phyloP scores from a whole-genome alignment of 2,329 filamentous ascomycete genomes.

The Penicillium paneum region DNA sequence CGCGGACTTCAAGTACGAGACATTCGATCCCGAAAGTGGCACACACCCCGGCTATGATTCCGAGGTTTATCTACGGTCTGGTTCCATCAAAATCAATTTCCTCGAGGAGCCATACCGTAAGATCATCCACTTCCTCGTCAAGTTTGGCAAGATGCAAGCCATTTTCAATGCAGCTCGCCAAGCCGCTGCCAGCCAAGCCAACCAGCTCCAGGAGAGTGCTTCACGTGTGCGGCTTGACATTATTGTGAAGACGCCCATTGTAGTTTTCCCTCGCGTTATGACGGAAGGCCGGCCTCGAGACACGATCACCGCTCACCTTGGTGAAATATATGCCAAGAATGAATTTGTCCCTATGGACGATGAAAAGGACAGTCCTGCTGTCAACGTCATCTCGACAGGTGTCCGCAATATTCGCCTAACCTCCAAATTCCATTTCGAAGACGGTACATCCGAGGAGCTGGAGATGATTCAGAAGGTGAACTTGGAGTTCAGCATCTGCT shows the following conservation, averaged over 20 bases:
- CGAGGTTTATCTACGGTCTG: conserved; percentile 82
- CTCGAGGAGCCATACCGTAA: conserved; percentile 96
- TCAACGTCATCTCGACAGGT: conserved; percentile 86
- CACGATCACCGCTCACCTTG: conserved; percentile 84
- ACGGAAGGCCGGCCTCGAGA: conserved; percentile 70
- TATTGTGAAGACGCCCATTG: conserved; percentile 88
- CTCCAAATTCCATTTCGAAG: conserved; percentile 78
- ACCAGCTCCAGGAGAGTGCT: conserved; percentile 84
- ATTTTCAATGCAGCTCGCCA: conserved; percentile 96
- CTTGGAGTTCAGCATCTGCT: conserved; percentile 85
- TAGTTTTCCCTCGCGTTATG: conserved; percentile 84
- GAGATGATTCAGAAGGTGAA: conserved; percentile 98
- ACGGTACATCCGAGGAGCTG: conserved; percentile 72
- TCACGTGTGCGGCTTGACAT: conserved; percentile 93
- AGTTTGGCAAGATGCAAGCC: conserved; percentile 99
- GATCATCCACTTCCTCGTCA: conserved; percentile 95
- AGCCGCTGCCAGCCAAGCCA: conserved; percentile 89
- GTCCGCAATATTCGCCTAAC: conserved; percentile 90
- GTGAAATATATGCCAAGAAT: conserved; percentile 96
- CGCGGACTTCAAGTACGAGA: conserved; percentile 96
- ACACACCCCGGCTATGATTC: conserved; percentile 93
- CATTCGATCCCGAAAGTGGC: conserved; percentile 73
- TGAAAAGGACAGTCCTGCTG: conserved; percentile 66
- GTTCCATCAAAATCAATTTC: conserved; percentile 96
- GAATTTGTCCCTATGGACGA: conserved; percentile 84